A percentile compares a stretch with the other conserved stretches of the same genome.
Conservation (phyloP, 768 basidiomycete species). For the Heimioporus sp. region DNA sequence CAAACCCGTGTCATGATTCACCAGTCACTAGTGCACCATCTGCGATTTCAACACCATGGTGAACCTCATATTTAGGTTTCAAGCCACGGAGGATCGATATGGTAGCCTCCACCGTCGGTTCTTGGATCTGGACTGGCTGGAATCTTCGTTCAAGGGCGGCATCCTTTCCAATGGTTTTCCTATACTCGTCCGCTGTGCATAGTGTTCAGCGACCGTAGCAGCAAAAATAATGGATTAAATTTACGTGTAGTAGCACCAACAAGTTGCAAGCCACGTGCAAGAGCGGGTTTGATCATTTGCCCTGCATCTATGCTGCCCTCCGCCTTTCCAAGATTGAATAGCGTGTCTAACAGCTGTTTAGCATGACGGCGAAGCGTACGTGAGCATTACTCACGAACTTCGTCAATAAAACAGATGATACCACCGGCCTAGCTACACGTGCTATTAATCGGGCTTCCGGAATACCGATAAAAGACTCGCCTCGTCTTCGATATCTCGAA, state of each 20-base stretch:
- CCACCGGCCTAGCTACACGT: constrained; percentile 53
- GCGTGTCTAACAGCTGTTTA: constrained; percentile 46
- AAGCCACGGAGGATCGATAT: constrained; percentile 87
- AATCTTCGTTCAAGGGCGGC: constrained; percentile 90
- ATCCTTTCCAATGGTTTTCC: constrained; percentile 90
- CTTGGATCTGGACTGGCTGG: constrained; percentile 86
- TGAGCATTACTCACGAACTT: constrained; percentile 69
- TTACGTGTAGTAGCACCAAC: constrained; percentile 89
- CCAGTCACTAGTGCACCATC: constrained; percentile 87
- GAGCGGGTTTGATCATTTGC: constrained; percentile 90
- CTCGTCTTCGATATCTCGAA: constrained; percentile 90
- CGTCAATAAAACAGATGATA: constrained; percentile 92
- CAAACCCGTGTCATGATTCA: constrained; percentile 24
- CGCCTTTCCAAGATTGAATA: constrained; percentile 87
- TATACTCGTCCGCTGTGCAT: constrained; percentile 69
- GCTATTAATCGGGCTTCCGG: constrained; percentile 16
- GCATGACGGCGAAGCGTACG: background rate
- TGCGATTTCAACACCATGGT: constrained; percentile 91
- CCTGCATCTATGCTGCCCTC: constrained; percentile 93
- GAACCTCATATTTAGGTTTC: constrained; percentile 83
- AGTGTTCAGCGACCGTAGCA: background rate
- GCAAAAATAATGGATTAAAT: constrained; percentile 21
- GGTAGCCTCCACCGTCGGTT: constrained; percentile 82
- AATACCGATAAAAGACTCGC: constrained; percentile 35
- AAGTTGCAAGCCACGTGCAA: constrained; percentile 83